A percentile compares a stretch with the other conserved stretches of the same genome.
These are phyloP conservation scores for Botrytis cinerea DNA, from an alignment of 2,329 filamentous ascomycete genomes.

Conservation along the genomic window DNA sequence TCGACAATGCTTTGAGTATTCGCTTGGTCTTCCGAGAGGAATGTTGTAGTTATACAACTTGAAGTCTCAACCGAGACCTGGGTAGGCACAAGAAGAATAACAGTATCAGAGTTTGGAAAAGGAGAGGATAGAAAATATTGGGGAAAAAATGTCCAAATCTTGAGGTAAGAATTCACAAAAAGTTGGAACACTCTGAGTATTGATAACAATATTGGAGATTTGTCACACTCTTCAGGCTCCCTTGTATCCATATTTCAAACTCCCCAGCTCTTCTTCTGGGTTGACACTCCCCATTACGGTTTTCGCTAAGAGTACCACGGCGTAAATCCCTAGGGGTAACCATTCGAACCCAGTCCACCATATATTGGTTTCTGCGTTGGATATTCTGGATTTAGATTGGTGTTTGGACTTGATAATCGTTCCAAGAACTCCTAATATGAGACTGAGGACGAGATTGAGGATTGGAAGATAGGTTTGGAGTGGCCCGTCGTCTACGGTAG, in stretches of 20 bases:
- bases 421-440: constrained; percentile 51
- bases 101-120: not conserved
- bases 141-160: not conserved
- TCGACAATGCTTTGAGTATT: not conserved
- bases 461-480: constrained; percentile 60
- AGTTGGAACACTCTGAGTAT: not conserved
- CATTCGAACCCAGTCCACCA: constrained; percentile 49
- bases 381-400: constrained; percentile 27
- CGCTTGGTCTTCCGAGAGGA: not conserved
- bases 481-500: constrained; percentile 44
- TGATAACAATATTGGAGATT: not conserved
- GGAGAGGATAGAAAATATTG: not conserved
- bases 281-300: constrained; percentile 68
- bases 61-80: not conserved
- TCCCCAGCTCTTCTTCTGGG: constrained; percentile 61
- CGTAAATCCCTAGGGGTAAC: constrained; percentile 60
- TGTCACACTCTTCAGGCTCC: constrained; percentile 52
- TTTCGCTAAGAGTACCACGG: constrained; percentile 61
- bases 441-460: constrained; percentile 60
- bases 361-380: constrained; percentile 30
- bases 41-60: not conserved
- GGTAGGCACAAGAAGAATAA: not conserved
- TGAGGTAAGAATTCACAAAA: not conserved
- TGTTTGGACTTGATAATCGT: constrained; percentile 33
- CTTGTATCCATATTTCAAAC: constrained; percentile 66